Conservation (phyloP, 1,284 basidiomycete genomes). For the Irpex sp. region DNA sequence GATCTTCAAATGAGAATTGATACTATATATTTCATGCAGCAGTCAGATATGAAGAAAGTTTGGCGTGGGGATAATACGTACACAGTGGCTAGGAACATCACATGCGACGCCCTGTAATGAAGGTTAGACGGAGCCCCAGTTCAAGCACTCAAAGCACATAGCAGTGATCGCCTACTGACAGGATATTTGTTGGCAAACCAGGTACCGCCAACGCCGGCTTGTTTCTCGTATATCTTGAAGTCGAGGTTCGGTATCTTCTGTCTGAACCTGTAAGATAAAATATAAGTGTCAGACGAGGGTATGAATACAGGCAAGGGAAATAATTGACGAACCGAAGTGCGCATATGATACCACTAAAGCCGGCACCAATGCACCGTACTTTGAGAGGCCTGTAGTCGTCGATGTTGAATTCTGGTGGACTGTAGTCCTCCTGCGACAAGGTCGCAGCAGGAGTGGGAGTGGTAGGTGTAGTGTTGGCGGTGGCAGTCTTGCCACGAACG, state of each 20-base stretch:
- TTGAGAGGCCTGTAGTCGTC: slow-evolving; percentile 48
- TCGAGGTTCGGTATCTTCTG: slow-evolving; percentile 49
- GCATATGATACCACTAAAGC: slow-evolving; percentile 51
- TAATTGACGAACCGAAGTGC: slow-evolving; percentile 39
- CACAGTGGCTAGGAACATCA: slow-evolving; percentile 28
- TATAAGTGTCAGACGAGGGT: not conserved
- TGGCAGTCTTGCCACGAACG: not conserved
- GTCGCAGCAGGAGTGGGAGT: not conserved
- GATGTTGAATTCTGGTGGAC: slow-evolving; percentile 29
- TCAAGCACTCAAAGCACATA: too few relatives aligned
- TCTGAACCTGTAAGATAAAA: slow-evolving; percentile 33
- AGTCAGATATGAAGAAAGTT: not conserved
- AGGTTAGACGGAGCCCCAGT: not conserved
- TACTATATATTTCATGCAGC: slow-evolving; percentile 34
- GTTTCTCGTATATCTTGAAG: slow-evolving; percentile 54
- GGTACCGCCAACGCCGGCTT: slow-evolving; percentile 51
- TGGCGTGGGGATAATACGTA: slow-evolving; percentile 1
- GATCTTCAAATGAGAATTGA: slow-evolving; percentile 50
- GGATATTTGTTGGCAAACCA: slow-evolving; percentile 42
- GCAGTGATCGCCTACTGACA: slow-evolving; percentile 9
- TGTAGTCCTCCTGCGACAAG: not conserved
- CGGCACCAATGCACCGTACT: slow-evolving; percentile 48
- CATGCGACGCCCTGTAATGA: slow-evolving; percentile 43
- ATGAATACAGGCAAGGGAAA: not conserved
- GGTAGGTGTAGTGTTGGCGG: not conserved